Evolutionary conservation across 345 rosid genomes (phyloP).

Genomic region (Psidium guajava): DNA sequence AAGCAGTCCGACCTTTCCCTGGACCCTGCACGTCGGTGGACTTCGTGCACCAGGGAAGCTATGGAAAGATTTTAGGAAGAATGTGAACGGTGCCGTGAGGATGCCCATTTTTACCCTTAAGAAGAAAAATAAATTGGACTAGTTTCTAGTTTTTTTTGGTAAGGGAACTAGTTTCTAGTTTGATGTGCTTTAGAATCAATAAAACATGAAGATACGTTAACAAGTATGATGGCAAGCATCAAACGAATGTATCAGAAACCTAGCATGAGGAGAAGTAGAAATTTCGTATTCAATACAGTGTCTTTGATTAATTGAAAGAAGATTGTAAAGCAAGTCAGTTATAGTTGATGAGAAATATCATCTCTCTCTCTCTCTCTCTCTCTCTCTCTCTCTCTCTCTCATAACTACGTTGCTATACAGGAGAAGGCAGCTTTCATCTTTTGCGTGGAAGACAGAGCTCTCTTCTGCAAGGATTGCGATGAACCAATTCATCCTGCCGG

Average conservation of each 20-base stretch:
- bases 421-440: constrained; percentile 95
- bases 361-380: neutral
- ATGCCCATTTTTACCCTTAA: neutral
- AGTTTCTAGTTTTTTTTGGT: neutral
- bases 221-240: neutral
- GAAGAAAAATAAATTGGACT: too few relatives aligned
- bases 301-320: neutral
- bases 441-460: constrained; percentile 97
- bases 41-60: neutral
- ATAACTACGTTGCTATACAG: constrained; percentile 16
- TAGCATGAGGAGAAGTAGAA: neutral
- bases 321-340: neutral
- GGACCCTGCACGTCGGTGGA: neutral
- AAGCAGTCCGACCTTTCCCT: neutral
- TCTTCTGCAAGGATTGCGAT: constrained; percentile 81
- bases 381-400: neutral
- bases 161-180: neutral
- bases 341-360: neutral
- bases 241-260: neutral
- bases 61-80: neutral
- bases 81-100: neutral
- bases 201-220: neutral
- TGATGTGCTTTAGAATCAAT: neutral
- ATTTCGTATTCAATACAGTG: neutral
- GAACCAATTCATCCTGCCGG: constrained; percentile 68